Percentiles rank a stretch among this genome's conserved stretches.
These are phyloP conservation scores for Dactylellina drechsleri DNA, from an alignment of 2,329 filamentous ascomycete genomes.

Conservation along the genomic window DNA sequence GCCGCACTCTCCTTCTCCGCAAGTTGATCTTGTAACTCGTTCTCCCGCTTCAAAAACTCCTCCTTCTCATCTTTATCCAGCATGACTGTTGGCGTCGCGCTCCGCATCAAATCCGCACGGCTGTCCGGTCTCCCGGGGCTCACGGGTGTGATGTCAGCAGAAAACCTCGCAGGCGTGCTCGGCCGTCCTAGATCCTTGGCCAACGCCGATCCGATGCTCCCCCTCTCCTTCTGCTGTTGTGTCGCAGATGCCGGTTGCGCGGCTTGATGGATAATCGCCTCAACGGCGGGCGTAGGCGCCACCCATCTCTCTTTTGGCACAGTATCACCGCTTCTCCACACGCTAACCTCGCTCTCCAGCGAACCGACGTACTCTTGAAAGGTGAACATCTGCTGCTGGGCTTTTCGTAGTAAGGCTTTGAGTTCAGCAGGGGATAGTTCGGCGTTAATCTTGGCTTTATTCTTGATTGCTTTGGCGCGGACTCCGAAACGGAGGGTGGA, in stretches of 20 bases:
- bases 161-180: constrained; percentile 70
- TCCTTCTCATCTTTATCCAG: constrained; percentile 96
- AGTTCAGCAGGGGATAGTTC: constrained; percentile 95
- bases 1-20: constrained; percentile 90
- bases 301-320: constrained; percentile 93
- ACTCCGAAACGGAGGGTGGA: constrained; percentile 98
- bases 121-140: constrained; percentile 66
- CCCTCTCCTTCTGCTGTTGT: constrained; percentile 54
- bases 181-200: constrained; percentile 66
- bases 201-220: constrained; percentile 61
- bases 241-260: constrained; percentile 64
- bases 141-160: constrained; percentile 64
- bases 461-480: constrained; percentile 98
- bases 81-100: constrained; percentile 62
- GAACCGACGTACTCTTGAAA: constrained; percentile 87
- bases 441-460: constrained; percentile 99
- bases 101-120: constrained; percentile 56
- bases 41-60: constrained; percentile 92
- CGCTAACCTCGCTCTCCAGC: constrained; percentile 83
- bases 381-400: constrained; percentile 85
- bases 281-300: constrained; percentile 70
- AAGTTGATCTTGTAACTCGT: constrained; percentile 95
- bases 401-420: constrained; percentile 91
- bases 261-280: constrained; percentile 60
- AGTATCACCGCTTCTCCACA: constrained; percentile 86